Evolutionary conservation across 345 rosid genomes (phyloP), one percentile per base, ranked within the genome.

Genomic region (Ailanthus altissimus): DNA sequence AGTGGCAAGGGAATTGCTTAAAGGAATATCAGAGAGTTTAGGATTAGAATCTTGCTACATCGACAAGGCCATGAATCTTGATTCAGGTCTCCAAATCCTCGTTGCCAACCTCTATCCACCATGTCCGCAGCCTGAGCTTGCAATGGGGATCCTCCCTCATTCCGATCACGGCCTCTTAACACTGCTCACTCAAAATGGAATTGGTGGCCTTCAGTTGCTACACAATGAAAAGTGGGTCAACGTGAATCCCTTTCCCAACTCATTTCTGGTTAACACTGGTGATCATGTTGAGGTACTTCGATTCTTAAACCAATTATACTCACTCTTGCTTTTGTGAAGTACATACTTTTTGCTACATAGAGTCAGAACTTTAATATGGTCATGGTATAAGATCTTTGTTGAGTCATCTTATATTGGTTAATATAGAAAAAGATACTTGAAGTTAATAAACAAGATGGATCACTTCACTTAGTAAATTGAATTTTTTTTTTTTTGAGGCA

Each of bases 151-250:
- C 73, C 86, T 90, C 0, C 84, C 92, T 36, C 94, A 90, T 66
- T 84, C 94, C 0, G 90, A 88, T 51, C 90, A 90, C 10, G 87
- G 94, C 59, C 83, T 88, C n/a, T 51, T 88, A 25, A 87, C 92
- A 4, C 46, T 88, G 45, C 82, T 90, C 0, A 74, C 75, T 5
- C 86, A 87, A 3, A 88, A 88, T 46, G 88, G 81, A 57, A 51
- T 78, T 8, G 75, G 74, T 32, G 90, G 92, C 45, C 90, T 90
- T 50, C 89, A 88, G 69, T 65, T 90, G 26, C 70, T 73, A 2
- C 92, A 84, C 68, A 73, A 77, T 13, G 92, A 84, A 15, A 84
- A 86, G 57, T 88, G 94, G 94, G 59, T 87, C 59, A 73, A 75
- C 15, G 86, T 84, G 0, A 62, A 81, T 70, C 70, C 81, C 62